These are phyloP conservation scores for Naematelia encephala DNA, from an alignment of 768 basidiomycete genomes.

Conservation along the genomic window DNA sequence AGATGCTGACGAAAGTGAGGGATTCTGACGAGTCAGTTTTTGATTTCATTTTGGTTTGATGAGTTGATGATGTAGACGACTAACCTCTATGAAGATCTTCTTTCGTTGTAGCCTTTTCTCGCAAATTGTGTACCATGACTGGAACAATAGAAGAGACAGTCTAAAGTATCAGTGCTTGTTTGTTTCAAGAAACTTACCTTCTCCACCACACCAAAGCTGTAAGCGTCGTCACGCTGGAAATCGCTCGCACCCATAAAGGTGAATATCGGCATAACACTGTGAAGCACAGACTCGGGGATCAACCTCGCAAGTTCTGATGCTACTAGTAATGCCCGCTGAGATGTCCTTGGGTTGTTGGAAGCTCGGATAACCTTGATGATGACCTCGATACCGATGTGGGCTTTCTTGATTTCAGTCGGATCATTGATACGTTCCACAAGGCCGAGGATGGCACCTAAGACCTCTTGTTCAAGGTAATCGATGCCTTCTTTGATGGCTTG, in stretches of 20 bases:
- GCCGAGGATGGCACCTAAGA: conserved; percentile 67
- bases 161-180: conserved; percentile 51
- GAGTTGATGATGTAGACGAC: conserved; percentile 46
- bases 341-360: conserved; percentile 87
- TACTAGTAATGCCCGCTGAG: conserved; percentile 84
- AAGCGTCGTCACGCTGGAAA: conserved; percentile 91
- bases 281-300: conserved; percentile 83
- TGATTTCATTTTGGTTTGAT: no score
- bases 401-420: conserved; percentile 47
- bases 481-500: conserved; percentile 60
- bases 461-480: conserved; percentile 73
- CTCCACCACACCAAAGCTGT: conserved; percentile 92
- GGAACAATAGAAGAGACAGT: conserved; percentile 92
- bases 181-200: conserved; percentile 58
- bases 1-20: conserved; percentile 68
- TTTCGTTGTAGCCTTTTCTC: conserved; percentile 57
- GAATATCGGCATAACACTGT: conserved; percentile 96
- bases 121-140: conserved; percentile 79
- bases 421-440: conserved; percentile 46
- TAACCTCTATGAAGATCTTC: conserved; percentile 59
- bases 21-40: no score
- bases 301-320: conserved; percentile 79
- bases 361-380: conserved; percentile 82
- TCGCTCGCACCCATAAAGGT: conserved; percentile 99
- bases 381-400: conserved; percentile 68